Percentiles rank a stretch among this genome's conserved stretches.
Evolutionary conservation across 805 yeast genomes (phyloP).

Genomic region (Kuraishia capsulata): DNA sequence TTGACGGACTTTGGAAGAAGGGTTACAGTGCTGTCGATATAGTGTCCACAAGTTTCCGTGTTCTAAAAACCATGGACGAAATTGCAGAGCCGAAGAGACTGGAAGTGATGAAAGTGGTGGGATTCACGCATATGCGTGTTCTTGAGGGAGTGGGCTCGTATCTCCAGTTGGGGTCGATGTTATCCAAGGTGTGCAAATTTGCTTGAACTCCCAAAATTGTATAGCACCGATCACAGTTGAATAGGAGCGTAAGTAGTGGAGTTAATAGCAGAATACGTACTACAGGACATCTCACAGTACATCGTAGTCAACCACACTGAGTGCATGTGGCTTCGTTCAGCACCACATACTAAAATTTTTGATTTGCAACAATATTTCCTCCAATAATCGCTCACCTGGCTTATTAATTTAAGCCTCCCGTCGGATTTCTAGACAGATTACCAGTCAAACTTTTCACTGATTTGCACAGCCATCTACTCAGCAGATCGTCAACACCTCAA

Average conservation of each 20-base stretch:
- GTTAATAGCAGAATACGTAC: background rate
- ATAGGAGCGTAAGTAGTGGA: background rate
- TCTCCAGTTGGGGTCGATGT: conserved; percentile 76
- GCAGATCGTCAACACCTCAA: too few relatives aligned
- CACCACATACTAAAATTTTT: too few relatives aligned
- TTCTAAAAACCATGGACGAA: conserved; percentile 65
- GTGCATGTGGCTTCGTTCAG: too few relatives aligned
- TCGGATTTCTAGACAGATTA: too few relatives aligned
- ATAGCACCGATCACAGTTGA: background rate
- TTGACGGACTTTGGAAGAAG: conserved; percentile 71
- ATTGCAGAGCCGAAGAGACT: conserved; percentile 61
- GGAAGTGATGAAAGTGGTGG: conserved; percentile 77
- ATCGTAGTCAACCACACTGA: background rate
- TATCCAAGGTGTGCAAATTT: conserved; percentile 45
- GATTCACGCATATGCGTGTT: conserved; percentile 85
- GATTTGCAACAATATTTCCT: too few relatives aligned
- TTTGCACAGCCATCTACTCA: too few relatives aligned
- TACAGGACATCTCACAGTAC: conserved; percentile 1
- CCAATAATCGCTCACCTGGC: too few relatives aligned
- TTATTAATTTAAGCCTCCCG: too few relatives aligned
- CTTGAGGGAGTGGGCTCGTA: conserved; percentile 89
- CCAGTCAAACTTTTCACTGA: too few relatives aligned
- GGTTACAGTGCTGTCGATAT: conserved; percentile 94
- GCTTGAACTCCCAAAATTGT: too few relatives aligned
- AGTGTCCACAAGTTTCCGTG: conserved; percentile 83